Base-by-base conservation (phyloP, 1,139 yeast species). In the Debaryomyces subglobosus region DNA sequence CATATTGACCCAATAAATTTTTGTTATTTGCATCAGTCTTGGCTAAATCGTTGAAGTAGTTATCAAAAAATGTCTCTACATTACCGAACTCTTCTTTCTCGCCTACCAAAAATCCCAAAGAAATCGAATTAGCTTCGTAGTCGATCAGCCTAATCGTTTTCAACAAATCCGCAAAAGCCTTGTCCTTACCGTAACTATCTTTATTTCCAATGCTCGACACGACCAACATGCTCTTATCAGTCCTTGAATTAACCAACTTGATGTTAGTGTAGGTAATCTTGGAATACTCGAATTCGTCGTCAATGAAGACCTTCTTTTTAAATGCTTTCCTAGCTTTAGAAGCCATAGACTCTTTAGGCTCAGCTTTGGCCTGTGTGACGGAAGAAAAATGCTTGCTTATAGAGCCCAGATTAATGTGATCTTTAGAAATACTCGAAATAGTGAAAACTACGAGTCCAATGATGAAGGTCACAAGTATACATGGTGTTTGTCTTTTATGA, bases 81-180 rank as follows among this genome's bases (percentile, higher is more conserved):
- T 27, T 43, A 2, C 53, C 43, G 46, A 59, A 69, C 51, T 72
- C 77, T 4, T 51, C 53, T 4, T 49, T 49, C 18, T 60, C 57
- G 13, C 67, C 71, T 13, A 68, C 56, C 38, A 69, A 55, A 13
- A 72, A 56, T 2, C 72, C 76, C 8, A 70, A 45, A n/a, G 71
- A 63, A 2, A 68, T 48, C 15, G 45, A 43, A 5, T 54, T 44
- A 35, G 60, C 57, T 24, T 60, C 54, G 16, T 57, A 46, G 12
- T 60, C 46, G 4, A 65, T 48, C 4, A 59, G 46, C 10, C 49
- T 41, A 5, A 72, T 48, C 1, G 72, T 62, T 1, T 54, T 39
- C 35, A 69, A 56, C 34, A 69, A 65, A 38, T 65, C 66, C 1
- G 36, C 47, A 39, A 72, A 60, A 9, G 45, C 48, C 32, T 67